These are phyloP conservation scores for Epichloe coenophiala DNA, from an alignment of 2,329 filamentous ascomycete genomes.

Conservation along the genomic window DNA sequence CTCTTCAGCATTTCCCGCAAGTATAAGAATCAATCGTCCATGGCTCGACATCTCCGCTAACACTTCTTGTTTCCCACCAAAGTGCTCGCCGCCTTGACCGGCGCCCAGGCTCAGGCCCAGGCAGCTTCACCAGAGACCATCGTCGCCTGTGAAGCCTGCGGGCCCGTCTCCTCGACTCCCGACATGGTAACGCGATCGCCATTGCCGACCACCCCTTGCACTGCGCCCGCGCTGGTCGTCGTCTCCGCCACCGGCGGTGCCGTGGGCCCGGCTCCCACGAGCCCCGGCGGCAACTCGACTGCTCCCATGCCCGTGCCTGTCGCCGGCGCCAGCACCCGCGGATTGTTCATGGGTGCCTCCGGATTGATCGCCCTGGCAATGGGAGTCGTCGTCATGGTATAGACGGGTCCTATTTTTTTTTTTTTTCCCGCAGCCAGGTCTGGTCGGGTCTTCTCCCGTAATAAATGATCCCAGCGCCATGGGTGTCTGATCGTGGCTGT, in stretches of 20 bases:
- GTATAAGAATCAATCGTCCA: not conserved
- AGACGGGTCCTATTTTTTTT: not conserved
- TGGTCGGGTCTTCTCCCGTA: not conserved
- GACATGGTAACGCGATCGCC: constrained; percentile 7
- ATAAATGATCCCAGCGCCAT: not conserved
- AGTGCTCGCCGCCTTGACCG: not conserved
- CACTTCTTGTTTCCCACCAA: not conserved
- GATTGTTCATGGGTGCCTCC: not conserved
- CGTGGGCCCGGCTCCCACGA: not conserved
- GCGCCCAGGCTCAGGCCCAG: not conserved
- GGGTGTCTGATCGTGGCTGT: not conserved
- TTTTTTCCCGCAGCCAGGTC: too few relatives aligned
- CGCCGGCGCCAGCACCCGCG: not conserved
- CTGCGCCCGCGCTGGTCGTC: constrained; percentile 3
- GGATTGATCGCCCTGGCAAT: not conserved
- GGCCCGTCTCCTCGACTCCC: constrained; percentile 3
- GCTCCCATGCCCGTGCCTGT: not conserved
- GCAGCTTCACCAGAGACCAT: not conserved
- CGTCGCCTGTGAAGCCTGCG: constrained; percentile 4
- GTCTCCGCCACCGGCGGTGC: not conserved
- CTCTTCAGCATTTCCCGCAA: not conserved
- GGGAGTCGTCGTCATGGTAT: not conserved
- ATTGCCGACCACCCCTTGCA: constrained; percentile 5
- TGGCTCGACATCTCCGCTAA: not conserved
- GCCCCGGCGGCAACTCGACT: not conserved